Percentiles rank a stretch among this genome's conserved stretches.
Conservation (phyloP, 176 grass and related monocot species). For the Areca catechu region DNA sequence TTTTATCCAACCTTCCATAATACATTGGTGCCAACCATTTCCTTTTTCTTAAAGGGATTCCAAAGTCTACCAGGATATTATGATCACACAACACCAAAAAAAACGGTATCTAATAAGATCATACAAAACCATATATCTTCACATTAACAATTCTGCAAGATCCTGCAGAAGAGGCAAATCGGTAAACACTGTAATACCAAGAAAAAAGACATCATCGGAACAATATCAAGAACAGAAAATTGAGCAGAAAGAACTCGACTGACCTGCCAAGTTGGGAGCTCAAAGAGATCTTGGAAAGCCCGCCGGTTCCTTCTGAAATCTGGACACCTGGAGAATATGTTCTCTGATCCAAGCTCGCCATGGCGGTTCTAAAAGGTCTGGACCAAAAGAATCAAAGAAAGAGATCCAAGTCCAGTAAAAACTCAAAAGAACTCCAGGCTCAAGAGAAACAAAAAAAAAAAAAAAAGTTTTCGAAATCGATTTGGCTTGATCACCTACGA, state of each 20-base stretch:
- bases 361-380: constrained; percentile 49
- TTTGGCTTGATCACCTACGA: neutral
- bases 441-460: too few species aligned
- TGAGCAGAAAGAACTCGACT: neutral
- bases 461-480: too few species aligned
- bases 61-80: too few species aligned
- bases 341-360: constrained; percentile 53
- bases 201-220: neutral
- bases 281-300: constrained; percentile 61
- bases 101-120: too few species aligned
- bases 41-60: too few species aligned
- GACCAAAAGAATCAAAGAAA: constrained; percentile 1
- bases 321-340: constrained; percentile 49
- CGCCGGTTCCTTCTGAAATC: constrained; percentile 71
- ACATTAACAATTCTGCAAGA: too few species aligned
- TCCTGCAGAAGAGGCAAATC: neutral
- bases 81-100: too few species aligned
- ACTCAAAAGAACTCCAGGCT: neutral
- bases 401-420: neutral
- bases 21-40: too few species aligned
- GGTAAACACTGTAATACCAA: neutral
- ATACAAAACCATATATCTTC: too few species aligned
- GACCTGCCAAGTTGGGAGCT: constrained; percentile 72
- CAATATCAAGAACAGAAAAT: neutral
- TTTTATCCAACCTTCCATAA: neutral